Percentiles rank a stretch among this genome's conserved stretches.
Conservation (phyloP, 2,329 filamentous ascomycete species). For the Chaetothyriales sp. region DNA sequence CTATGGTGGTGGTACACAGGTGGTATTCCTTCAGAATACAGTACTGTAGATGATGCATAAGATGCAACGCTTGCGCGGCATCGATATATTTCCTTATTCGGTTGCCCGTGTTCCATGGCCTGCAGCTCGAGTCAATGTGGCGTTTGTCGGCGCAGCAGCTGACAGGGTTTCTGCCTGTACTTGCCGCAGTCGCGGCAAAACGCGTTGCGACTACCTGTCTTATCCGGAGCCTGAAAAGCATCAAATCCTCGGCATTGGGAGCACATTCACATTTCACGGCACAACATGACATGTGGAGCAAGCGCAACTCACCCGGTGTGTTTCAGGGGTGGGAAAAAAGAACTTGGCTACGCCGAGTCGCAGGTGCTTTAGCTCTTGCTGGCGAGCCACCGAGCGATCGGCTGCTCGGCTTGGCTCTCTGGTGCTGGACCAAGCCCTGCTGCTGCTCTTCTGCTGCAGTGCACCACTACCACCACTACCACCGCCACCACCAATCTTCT, state of each 20-base stretch:
- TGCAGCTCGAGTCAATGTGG: not conserved
- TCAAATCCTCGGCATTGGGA: not conserved
- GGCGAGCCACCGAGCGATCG: too few species aligned
- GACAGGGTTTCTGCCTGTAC: not conserved
- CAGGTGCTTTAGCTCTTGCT: too few species aligned
- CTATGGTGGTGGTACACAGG: not conserved
- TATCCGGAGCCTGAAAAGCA: not conserved
- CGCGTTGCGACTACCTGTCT: not conserved
- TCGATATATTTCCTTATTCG: not conserved
- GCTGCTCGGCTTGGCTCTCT: too few species aligned
- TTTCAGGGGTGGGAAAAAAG: not conserved
- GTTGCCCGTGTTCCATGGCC: not conserved
- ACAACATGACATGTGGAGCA: not conserved
- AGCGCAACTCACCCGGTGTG: not conserved
- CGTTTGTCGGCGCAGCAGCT: not conserved
- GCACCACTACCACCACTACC: too few species aligned
- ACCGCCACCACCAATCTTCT: too few species aligned
- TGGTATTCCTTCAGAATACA: not conserved
- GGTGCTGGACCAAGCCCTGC: too few species aligned
- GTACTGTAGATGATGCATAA: not conserved
- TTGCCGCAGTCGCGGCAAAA: not conserved
- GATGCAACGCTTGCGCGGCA: not conserved
- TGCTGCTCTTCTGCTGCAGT: too few species aligned
- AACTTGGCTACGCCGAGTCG: not conserved
- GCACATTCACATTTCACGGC: not conserved